Evolutionary conservation across 2,329 filamentous ascomycete species (phyloP).

Genomic region (Alternaria consortialis): DNA sequence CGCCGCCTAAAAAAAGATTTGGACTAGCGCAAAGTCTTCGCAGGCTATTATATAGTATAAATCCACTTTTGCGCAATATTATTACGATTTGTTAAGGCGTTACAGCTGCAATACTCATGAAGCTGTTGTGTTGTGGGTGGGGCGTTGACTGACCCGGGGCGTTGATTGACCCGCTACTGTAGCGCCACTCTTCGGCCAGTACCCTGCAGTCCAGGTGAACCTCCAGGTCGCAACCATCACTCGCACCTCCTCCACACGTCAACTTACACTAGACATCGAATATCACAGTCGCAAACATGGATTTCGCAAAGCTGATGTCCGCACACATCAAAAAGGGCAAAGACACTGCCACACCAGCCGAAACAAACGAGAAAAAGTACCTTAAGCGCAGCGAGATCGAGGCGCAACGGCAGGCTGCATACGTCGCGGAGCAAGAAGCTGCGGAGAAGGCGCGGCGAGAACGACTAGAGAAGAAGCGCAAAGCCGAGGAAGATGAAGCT

Average conservation of each 20-base stretch:
- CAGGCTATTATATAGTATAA: too few species aligned
- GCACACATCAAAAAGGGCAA: slow-evolving; percentile 89
- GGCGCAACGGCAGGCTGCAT: slow-evolving; percentile 79
- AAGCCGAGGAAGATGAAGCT: slow-evolving; percentile 85
- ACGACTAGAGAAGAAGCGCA: slow-evolving; percentile 79
- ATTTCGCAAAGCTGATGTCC: slow-evolving; percentile 93
- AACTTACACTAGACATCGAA: not conserved
- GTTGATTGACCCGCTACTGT: too few species aligned
- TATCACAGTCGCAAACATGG: slow-evolving; percentile 66
- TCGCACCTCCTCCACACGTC: not conserved
- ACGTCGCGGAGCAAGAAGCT: slow-evolving; percentile 80
- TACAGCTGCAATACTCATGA: too few species aligned
- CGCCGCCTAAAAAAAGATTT: too few species aligned
- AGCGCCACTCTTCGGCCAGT: slow-evolving; percentile 26
- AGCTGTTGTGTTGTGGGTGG: too few species aligned
- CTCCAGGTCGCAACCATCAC: slow-evolving; percentile 8
- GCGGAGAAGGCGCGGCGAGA: slow-evolving; percentile 76
- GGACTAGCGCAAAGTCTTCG: too few species aligned
- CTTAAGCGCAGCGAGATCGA: slow-evolving; percentile 86
- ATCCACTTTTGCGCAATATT: too few species aligned
- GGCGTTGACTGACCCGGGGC: too few species aligned
- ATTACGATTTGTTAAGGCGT: too few species aligned
- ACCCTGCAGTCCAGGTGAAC: slow-evolving; percentile 16
- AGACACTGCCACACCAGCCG: slow-evolving; percentile 52
- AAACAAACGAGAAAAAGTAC: slow-evolving; percentile 68